phyloP scores from a whole-genome alignment of 352 stramenopile species.

The Phytophthora syringae region DNA sequence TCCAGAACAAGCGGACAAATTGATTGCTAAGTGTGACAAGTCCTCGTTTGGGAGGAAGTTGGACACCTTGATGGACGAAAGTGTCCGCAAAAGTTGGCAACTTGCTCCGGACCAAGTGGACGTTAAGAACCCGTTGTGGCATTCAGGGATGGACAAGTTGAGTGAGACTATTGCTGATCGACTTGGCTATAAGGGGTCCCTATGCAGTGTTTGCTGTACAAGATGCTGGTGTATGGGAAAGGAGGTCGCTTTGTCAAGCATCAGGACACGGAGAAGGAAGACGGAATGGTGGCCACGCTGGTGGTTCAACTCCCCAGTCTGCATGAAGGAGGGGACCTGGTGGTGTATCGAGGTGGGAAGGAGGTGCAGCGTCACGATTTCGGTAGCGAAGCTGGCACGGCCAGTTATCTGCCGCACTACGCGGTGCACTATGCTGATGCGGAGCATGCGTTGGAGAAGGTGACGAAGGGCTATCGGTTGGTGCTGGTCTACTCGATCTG shows the following conservation, averaged over 20 bases:
- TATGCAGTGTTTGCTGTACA: background rate
- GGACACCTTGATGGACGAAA: slow-evolving; percentile 6
- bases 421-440: too few species aligned
- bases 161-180: slow-evolving; percentile 1
- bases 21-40: slow-evolving; percentile 6
- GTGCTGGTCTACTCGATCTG: slow-evolving; percentile 37
- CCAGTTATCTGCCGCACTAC: slow-evolving; percentile 15
- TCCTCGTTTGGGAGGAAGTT: slow-evolving; percentile 1
- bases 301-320: slow-evolving; percentile 41
- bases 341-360: slow-evolving; percentile 22
- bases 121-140: slow-evolving; percentile 13
- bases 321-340: slow-evolving; percentile 33
- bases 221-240: background rate
- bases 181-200: background rate
- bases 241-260: slow-evolving; percentile 24
- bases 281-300: slow-evolving; percentile 58
- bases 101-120: slow-evolving; percentile 4
- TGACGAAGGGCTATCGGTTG: slow-evolving; percentile 30
- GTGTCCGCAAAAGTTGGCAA: too few species aligned
- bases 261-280: slow-evolving; percentile 63
- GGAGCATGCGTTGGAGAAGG: too few species aligned
- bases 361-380: slow-evolving; percentile 27
- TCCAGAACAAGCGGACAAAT: background rate
- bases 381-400: slow-evolving; percentile 17
- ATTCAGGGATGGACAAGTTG: slow-evolving; percentile 2